These are phyloP conservation scores for Lentinus brumalis DNA, from an alignment of 768 basidiomycete species.

Conservation along the genomic window DNA sequence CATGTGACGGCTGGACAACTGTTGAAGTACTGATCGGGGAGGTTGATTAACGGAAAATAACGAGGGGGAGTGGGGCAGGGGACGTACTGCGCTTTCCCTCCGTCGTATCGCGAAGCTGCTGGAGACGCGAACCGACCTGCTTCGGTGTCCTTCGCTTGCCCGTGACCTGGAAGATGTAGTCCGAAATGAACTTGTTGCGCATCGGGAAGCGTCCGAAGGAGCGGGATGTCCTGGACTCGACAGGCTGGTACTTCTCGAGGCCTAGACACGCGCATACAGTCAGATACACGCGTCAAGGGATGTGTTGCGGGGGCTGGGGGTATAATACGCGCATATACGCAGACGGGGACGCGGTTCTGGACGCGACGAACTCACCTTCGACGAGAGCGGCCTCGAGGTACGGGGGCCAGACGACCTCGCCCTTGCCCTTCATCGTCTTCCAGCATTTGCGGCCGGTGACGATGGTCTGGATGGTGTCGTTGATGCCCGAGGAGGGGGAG, in stretches of 20 bases:
- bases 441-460: slow-evolving; percentile 46
- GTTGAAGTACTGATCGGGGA: slow-evolving; percentile 28
- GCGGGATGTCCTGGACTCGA: slow-evolving; percentile 31
- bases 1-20: slow-evolving; percentile 26
- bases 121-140: slow-evolving; percentile 80
- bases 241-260: slow-evolving; percentile 32
- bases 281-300: neutral
- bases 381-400: slow-evolving; percentile 78
- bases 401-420: slow-evolving; percentile 83
- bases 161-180: slow-evolving; percentile 71
- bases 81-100: slow-evolving; percentile 71
- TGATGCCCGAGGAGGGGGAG: slow-evolving; percentile 27
- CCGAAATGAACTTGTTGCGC: slow-evolving; percentile 41
- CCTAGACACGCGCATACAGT: slow-evolving; percentile 18
- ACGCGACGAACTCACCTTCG: slow-evolving; percentile 49
- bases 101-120: slow-evolving; percentile 76
- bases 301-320: neutral
- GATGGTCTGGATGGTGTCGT: slow-evolving; percentile 33
- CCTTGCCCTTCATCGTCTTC: slow-evolving; percentile 72
- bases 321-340: neutral
- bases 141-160: slow-evolving; percentile 75
- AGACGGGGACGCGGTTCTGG: neutral
- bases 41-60: slow-evolving; percentile 1
- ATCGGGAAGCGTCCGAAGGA: slow-evolving; percentile 33
- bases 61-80: slow-evolving; percentile 15